These are phyloP conservation scores for Phialemonium atrogriseum DNA, from an alignment of 2,329 filamentous ascomycete species.

Conservation along the genomic window DNA sequence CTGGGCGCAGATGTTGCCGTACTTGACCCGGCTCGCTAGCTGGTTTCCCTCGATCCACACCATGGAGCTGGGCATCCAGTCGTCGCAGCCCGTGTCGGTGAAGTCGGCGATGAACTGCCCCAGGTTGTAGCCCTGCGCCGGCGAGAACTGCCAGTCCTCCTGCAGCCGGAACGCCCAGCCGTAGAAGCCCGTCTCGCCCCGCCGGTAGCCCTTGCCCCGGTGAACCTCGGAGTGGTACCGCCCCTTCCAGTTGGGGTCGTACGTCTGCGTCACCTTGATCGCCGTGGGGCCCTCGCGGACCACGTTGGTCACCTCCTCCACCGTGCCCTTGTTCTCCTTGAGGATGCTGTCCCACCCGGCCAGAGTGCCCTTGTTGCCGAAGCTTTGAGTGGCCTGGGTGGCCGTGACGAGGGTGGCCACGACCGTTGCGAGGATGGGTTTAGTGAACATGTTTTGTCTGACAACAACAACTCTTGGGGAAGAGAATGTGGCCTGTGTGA, in stretches of 20 bases:
- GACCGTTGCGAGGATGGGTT: not conserved
- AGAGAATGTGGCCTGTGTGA: no score
- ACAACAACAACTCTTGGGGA: no score
- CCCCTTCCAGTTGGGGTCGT: conserved; percentile 29
- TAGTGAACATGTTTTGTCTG: conserved; percentile 3
- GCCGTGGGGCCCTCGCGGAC: conserved; percentile 27
- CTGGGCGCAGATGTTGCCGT: conserved; percentile 28
- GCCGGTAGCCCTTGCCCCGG: conserved; percentile 33
- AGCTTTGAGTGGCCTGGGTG: conserved; percentile 19
- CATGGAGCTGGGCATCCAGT: conserved; percentile 41
- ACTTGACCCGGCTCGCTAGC: conserved; percentile 33
- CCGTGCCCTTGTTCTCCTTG: conserved; percentile 31
- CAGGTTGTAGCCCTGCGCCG: conserved; percentile 35
- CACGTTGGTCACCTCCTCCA: conserved; percentile 31
- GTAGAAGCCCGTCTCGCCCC: conserved; percentile 37
- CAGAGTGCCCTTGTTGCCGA: conserved; percentile 31
- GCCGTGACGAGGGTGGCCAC: not conserved
- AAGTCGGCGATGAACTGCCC: conserved; percentile 45
- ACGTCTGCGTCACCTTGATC: conserved; percentile 37
- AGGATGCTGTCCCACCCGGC: conserved; percentile 30
- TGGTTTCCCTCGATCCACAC: conserved; percentile 34
- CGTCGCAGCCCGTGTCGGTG: conserved; percentile 31
- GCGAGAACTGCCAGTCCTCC: conserved; percentile 34
- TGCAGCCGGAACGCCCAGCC: conserved; percentile 42
- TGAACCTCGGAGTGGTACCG: conserved; percentile 42